phyloP scores from a whole-genome alignment of 768 basidiomycete genomes.

The Boletellus ananas region DNA sequence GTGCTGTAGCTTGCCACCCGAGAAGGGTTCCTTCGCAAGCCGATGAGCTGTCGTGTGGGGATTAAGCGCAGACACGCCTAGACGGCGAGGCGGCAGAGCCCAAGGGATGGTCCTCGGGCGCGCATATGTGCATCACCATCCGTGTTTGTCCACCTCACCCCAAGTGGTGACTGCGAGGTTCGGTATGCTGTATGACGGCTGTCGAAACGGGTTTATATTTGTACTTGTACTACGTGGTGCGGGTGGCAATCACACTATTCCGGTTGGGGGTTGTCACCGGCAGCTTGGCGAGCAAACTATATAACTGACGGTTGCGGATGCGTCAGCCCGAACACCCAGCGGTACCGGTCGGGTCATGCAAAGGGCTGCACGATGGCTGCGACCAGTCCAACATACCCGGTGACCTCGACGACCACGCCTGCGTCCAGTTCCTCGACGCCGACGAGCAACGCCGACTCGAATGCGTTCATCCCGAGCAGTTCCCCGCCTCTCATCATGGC shows the following conservation, averaged over 20 bases:
- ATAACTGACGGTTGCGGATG: too few species aligned
- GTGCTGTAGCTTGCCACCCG: conserved; percentile 57
- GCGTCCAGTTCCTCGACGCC: conserved; percentile 1
- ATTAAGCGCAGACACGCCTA: conserved; percentile 56
- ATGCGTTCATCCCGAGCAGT: conserved; percentile 30
- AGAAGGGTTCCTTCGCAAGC: conserved; percentile 89
- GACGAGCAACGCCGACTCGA: neutral
- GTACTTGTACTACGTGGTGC: too few species aligned
- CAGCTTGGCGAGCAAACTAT: too few species aligned
- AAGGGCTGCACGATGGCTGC: conserved; percentile 16
- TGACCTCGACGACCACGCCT: conserved; percentile 5
- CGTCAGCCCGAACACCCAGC: neutral
- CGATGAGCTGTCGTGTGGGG: conserved; percentile 66
- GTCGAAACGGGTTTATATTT: too few species aligned
- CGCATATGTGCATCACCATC: neutral
- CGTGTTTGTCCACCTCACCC: neutral
- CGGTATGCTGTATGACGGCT: too few species aligned
- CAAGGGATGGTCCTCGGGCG: neutral
- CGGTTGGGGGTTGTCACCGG: too few species aligned
- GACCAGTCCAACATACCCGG: conserved; percentile 3
- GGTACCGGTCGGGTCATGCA: conserved; percentile 8
- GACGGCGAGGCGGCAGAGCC: neutral
- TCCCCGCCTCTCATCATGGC: conserved; percentile 58
- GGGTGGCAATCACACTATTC: too few species aligned
- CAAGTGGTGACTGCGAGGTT: too few species aligned